Evolutionary conservation across 2,329 filamentous ascomycete species (phyloP).

Genomic region (Penicillium griseofulvum): DNA sequence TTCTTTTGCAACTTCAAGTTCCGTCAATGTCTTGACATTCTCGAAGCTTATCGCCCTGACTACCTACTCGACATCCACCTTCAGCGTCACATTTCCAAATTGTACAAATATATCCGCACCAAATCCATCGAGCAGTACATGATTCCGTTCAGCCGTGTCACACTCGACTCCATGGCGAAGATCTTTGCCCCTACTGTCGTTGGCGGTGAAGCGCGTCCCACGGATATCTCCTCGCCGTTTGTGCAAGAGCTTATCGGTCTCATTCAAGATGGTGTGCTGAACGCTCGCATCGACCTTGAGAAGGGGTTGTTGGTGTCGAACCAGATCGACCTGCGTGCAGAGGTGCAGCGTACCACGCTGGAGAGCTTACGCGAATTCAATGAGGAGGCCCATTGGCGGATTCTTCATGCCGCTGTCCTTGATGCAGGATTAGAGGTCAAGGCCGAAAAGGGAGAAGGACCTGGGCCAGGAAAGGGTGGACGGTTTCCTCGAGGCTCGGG

Average conservation of each 20-base stretch:
- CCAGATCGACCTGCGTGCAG: constrained; percentile 62
- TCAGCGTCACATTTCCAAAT: constrained; percentile 64
- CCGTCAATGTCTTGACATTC: constrained; percentile 74
- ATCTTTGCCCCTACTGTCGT: constrained; percentile 62
- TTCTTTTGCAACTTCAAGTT: constrained; percentile 92
- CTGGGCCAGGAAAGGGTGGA: neutral
- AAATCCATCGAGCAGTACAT: constrained; percentile 96
- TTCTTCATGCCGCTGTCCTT: constrained; percentile 73
- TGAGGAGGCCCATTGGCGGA: constrained; percentile 69
- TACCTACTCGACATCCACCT: constrained; percentile 90
- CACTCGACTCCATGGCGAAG: constrained; percentile 70
- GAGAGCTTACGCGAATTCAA: constrained; percentile 69
- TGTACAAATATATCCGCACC: constrained; percentile 74
- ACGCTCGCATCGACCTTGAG: constrained; percentile 81
- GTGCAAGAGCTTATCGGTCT: constrained; percentile 68
- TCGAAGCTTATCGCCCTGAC: constrained; percentile 78
- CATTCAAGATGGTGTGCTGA: constrained; percentile 69
- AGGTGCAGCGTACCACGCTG: constrained; percentile 69
- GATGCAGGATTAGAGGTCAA: constrained; percentile 73
- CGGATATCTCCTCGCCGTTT: constrained; percentile 55
- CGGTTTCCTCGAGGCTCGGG: neutral
- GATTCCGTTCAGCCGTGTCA: constrained; percentile 83
- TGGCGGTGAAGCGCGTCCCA: constrained; percentile 52
- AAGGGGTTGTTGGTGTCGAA: constrained; percentile 75
- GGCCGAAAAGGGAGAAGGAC: constrained; percentile 19